A percentile compares a stretch with the other conserved stretches of the same genome.
phyloP scores from a whole-genome alignment of 192 early-diverging fungal species.

The Lunasporangiospora selenospora region DNA sequence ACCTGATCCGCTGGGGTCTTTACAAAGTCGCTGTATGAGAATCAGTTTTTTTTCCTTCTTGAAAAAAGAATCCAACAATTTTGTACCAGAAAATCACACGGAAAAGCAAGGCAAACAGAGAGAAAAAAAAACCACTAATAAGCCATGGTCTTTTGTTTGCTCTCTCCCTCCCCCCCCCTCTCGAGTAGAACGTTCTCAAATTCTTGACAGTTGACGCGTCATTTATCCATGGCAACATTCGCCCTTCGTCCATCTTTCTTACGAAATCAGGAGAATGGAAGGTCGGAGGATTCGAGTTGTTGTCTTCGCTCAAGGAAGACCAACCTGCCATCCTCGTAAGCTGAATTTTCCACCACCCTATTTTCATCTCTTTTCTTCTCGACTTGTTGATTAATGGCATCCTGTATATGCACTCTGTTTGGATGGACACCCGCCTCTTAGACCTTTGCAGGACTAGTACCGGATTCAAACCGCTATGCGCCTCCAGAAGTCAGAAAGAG shows the following conservation, averaged over 20 bases:
- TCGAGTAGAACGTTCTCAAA: conserved; percentile 73
- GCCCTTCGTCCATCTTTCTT: conserved; percentile 79
- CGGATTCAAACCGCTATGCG: conserved; percentile 71
- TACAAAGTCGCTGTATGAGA: conserved; percentile 84
- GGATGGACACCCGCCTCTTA: conserved; percentile 7
- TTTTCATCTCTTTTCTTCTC: not conserved
- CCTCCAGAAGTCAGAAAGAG: conserved; percentile 75
- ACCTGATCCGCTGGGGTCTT: conserved; percentile 84
- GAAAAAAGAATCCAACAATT: not conserved
- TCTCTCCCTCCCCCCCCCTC: not conserved
- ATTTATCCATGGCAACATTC: conserved; percentile 89
- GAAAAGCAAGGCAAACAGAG: no score
- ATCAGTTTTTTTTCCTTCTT: not conserved
- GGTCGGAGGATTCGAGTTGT: conserved; percentile 87
- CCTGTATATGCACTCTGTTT: conserved; percentile 11
- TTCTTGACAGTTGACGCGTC: conserved; percentile 88
- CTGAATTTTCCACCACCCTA: not conserved
- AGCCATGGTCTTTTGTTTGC: conserved; percentile 9
- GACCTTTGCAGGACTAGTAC: conserved; percentile 69
- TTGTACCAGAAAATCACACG: not conserved
- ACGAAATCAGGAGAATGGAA: conserved; percentile 96
- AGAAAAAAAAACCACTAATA: no score
- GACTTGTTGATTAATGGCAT: not conserved
- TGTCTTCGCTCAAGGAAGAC: conserved; percentile 76
- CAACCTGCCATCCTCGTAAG: conserved; percentile 64